Evolutionary conservation across 495 filamentous ascomycete genomes (phyloP), one percentile per base, ranked within the genome.

Genomic region (Penicillium subrubescens): DNA sequence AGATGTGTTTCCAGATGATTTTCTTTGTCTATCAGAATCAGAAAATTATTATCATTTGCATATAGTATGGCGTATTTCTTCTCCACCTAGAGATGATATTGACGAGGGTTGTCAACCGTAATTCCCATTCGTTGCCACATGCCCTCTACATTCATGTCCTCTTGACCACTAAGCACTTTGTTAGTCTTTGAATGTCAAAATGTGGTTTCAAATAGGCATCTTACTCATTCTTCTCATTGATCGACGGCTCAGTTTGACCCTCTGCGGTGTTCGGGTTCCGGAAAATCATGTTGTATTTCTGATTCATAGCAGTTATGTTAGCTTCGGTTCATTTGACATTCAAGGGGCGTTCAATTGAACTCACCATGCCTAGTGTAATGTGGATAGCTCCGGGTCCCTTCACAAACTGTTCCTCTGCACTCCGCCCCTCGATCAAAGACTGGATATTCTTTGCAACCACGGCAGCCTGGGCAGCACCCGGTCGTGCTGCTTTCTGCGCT

Each of bases 401-500:
- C 2, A 66, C 71, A 37, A 77, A 75, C 3, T 65, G 70, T 19
- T 81, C 80, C 19, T 67, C 58, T 2, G 77, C 66, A 1, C 53
- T 37, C 7, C 43, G 56, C 0, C 74, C 77, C 59, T 77, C 76
- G 33, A 87, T 84, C 67, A 81, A 64, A 1, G 77, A 60, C 35
- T 81, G 52, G 10, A 90, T 85, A 54, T 90, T 90, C 46, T 78
- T 77, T 4, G 77, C 77, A 1, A 83, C 85, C 5, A 85, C 71
- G 5, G 70, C 76, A 6, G 84, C 82, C 68, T 90, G 87, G 14
- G 76, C 74, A 7, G 76, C 67, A 1, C 80, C 81, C 0, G 85
- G 84, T 15, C 86, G 74, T 15, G 83, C 84, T 56, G 84, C 87
- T 53, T 84, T 86, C 41, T 82, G 81, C 1, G 82, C 81, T 17